phyloP scores from a whole-genome alignment of 75 land plant species.

The Selaginella tamariscina region DNA sequence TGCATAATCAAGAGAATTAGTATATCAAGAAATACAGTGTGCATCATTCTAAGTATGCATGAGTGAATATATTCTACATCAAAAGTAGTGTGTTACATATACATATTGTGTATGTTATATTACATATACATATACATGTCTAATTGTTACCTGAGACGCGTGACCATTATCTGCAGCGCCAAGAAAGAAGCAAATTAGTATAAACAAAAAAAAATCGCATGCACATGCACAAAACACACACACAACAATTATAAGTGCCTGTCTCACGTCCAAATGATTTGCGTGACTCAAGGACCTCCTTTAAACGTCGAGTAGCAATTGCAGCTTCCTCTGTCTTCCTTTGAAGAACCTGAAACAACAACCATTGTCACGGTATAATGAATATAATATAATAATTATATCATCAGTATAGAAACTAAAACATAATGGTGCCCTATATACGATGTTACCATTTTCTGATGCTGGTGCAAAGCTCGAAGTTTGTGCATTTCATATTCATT shows the following conservation, averaged over 20 bases:
- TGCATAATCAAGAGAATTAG: neutral
- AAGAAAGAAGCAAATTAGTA: neutral
- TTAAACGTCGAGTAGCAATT: conserved; percentile 84
- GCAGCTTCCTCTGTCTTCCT: conserved; percentile 99
- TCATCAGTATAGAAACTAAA: neutral
- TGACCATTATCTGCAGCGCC: neutral
- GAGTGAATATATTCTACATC: too few relatives aligned
- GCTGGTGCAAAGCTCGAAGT: conserved; percentile 7
- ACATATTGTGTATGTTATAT: too few relatives aligned
- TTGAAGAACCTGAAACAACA: conserved; percentile 74
- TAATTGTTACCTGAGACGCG: neutral
- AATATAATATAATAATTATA: neutral
- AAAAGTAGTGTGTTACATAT: too few relatives aligned
- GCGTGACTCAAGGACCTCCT: conserved; percentile 88
- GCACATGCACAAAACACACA: too few relatives aligned
- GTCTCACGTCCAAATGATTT: conserved; percentile 47
- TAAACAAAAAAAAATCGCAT: neutral
- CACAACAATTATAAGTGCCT: too few relatives aligned
- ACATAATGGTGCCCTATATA: neutral
- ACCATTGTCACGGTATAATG: neutral
- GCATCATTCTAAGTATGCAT: too few relatives aligned
- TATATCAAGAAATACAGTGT: neutral
- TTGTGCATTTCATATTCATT: conserved; percentile 13
- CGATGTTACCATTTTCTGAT: conserved; percentile 8
- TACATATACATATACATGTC: too few relatives aligned